phyloP scores from a whole-genome alignment of 495 filamentous ascomycete species.

The Trypethelium eluteriae region DNA sequence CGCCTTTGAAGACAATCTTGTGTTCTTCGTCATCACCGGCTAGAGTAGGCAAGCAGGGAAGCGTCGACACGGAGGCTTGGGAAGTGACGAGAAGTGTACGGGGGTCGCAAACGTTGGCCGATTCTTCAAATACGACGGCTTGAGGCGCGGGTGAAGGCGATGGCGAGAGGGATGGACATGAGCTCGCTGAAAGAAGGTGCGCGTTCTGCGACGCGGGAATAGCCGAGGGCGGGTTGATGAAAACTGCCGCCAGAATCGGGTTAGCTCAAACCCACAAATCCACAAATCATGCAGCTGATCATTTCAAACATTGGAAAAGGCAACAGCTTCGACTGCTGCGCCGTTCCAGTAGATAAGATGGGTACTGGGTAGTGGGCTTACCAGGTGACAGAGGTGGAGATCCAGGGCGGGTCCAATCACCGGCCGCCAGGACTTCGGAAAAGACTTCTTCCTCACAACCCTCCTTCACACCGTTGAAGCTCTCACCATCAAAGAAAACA shows the following conservation, averaged over 20 bases:
- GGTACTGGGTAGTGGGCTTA: conserved; percentile 44
- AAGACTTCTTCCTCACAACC: conserved; percentile 67
- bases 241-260: conserved; percentile 51
- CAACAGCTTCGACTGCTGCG: no score
- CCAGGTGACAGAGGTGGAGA: conserved; percentile 91
- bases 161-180: conserved; percentile 81
- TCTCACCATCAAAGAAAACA: conserved; percentile 65
- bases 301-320: no score
- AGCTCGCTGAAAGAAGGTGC: conserved; percentile 58
- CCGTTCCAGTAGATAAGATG: background rate
- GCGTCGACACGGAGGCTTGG: conserved; percentile 49
- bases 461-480: conserved; percentile 67
- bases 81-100: conserved; percentile 78
- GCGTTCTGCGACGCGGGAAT: conserved; percentile 24
- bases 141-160: conserved; percentile 74
- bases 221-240: conserved; percentile 67
- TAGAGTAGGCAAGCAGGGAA: conserved; percentile 62
- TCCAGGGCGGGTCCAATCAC: conserved; percentile 65
- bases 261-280: background rate
- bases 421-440: conserved; percentile 65
- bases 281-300: no score
- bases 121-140: conserved; percentile 58
- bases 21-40: conserved; percentile 72
- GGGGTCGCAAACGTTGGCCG: conserved; percentile 86
- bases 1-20: conserved; percentile 61